Percentiles rank a stretch among this genome's conserved stretches.
Evolutionary conservation across 106 monocot genomes (phyloP).

Genomic region (Platanthera zijinensis): DNA sequence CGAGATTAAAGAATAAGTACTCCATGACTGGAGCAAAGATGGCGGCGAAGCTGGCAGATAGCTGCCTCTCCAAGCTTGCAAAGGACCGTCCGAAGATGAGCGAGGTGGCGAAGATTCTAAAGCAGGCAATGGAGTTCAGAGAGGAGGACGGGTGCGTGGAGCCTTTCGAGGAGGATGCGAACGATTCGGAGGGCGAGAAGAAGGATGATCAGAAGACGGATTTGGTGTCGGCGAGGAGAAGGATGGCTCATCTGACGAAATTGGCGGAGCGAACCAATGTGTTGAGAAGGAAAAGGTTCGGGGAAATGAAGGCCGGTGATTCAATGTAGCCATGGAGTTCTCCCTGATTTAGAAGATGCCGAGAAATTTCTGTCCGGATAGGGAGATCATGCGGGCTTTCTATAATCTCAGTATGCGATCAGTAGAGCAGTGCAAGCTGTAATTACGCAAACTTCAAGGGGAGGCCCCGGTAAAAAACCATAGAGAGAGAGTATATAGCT

Average conservation of each 20-base stretch:
- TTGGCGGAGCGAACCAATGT: slow-evolving; percentile 24
- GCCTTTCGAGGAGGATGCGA: slow-evolving; percentile 9
- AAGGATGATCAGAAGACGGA: slow-evolving; percentile 2
- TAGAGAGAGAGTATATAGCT: not conserved
- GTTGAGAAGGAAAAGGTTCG: slow-evolving; percentile 9
- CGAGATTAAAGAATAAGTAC: slow-evolving; percentile 33
- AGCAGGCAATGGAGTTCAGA: slow-evolving; percentile 24
- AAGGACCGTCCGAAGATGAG: slow-evolving; percentile 50
- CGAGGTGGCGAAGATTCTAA: slow-evolving; percentile 43
- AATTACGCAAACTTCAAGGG: too few relatives aligned
- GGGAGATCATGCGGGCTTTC: not conserved
- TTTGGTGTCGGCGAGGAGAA: slow-evolving; percentile 25
- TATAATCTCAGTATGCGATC: not conserved
- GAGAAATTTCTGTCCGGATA: not conserved
- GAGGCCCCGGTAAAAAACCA: too few relatives aligned
- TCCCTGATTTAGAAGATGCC: not conserved
- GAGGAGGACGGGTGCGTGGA: slow-evolving; percentile 10
- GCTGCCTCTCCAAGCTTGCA: slow-evolving; percentile 43
- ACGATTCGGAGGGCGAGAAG: slow-evolving; percentile 8
- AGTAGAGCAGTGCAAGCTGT: too few relatives aligned
- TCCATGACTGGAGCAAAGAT: slow-evolving; percentile 25
- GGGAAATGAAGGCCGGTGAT: not conserved
- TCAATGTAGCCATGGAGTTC: not conserved
- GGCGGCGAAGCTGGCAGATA: slow-evolving; percentile 43
- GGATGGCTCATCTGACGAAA: slow-evolving; percentile 43